Conservation (phyloP, 169 alveolate genomes). For the Eimeria sp. region DNA sequence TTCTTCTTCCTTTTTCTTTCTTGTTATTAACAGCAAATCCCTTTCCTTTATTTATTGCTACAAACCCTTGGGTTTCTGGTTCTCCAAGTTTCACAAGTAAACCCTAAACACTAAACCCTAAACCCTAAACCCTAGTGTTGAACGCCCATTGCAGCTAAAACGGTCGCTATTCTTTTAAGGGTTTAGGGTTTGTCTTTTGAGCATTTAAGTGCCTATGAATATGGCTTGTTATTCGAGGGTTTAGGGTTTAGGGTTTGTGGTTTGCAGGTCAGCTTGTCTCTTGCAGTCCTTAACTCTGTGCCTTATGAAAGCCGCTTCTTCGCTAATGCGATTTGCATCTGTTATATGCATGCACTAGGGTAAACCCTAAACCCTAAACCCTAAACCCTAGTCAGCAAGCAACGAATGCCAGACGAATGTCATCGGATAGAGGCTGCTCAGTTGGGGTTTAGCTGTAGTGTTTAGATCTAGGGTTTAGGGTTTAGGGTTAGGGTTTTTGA, state of each 20-base stretch:
- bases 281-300: background rate
- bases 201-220: too few relatives aligned
- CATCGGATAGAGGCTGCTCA: too few relatives aligned
- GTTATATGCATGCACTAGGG: conserved; percentile 13
- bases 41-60: background rate
- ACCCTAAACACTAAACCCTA: conserved; percentile 36
- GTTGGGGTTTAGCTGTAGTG: background rate
- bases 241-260: conserved; percentile 5
- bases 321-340: background rate
- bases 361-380: background rate
- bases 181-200: background rate
- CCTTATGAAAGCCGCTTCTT: conserved; percentile 10
- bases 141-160: too few relatives aligned
- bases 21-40: background rate
- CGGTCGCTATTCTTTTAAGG: background rate
- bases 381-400: background rate
- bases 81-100: conserved; percentile 2
- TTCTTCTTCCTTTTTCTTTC: background rate
- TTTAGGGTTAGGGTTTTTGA: background rate
- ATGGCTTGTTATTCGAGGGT: background rate
- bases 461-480: background rate
- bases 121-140: background rate
- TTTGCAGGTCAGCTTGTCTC: background rate
- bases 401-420: background rate
- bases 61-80: background rate